phyloP scores from a whole-genome alignment of 2,329 filamentous ascomycete genomes.

The Colletotrichum graminicola region DNA sequence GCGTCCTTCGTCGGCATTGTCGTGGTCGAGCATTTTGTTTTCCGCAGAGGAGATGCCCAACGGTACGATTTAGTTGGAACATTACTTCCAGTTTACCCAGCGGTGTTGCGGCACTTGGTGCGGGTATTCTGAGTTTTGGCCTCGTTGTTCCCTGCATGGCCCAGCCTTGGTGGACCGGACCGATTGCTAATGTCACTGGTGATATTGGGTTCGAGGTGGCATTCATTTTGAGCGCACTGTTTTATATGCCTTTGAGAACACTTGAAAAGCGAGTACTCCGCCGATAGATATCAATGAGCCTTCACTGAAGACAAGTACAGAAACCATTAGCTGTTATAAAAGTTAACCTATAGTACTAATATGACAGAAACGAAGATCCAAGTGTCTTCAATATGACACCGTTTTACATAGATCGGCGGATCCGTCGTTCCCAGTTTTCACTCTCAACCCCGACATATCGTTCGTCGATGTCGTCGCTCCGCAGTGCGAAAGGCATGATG shows the following conservation, averaged over 20 bases:
- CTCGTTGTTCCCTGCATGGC: slow-evolving; percentile 71
- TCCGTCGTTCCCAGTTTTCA: too few relatives aligned
- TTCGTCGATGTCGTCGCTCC: too few relatives aligned
- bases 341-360: too few relatives aligned
- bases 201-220: slow-evolving; percentile 77
- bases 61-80: slow-evolving; percentile 64
- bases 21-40: slow-evolving; percentile 61
- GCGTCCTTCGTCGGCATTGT: slow-evolving; percentile 66
- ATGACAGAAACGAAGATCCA: too few relatives aligned
- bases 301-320: too few relatives aligned
- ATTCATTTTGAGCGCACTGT: slow-evolving; percentile 62
- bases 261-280: slow-evolving; percentile 55
- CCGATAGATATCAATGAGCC: not conserved
- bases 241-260: slow-evolving; percentile 62
- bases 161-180: slow-evolving; percentile 71
- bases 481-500: too few relatives aligned
- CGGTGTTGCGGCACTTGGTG: slow-evolving; percentile 61
- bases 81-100: slow-evolving; percentile 58
- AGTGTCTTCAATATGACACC: too few relatives aligned
- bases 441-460: too few relatives aligned
- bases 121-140: slow-evolving; percentile 60
- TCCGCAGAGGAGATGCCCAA: slow-evolving; percentile 58
- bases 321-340: too few relatives aligned
- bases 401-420: too few relatives aligned
- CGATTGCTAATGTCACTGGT: slow-evolving; percentile 69